These are phyloP conservation scores for Populus alba DNA, from an alignment of 345 rosid genomes.

Conservation along the genomic window DNA sequence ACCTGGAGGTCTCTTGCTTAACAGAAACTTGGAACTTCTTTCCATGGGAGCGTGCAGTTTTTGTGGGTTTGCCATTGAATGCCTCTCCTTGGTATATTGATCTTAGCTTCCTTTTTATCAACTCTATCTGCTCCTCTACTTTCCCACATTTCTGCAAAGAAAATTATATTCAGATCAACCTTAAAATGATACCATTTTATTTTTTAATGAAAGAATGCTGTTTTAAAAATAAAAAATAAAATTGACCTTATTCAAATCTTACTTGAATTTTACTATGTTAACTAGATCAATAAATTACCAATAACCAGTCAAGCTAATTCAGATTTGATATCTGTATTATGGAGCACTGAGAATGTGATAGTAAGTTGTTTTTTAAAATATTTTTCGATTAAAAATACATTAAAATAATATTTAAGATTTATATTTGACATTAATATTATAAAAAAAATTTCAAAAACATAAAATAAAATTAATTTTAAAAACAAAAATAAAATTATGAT, in stretches of 20 bases:
- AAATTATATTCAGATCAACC: background rate
- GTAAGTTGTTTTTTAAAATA: too few species aligned
- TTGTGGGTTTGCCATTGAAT: constrained; percentile 84
- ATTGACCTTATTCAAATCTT: too few species aligned
- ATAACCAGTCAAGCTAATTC: too few species aligned
- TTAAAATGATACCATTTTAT: background rate
- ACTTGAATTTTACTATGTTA: too few species aligned
- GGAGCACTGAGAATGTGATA: accelerated
- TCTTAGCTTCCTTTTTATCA: constrained; percentile 78
- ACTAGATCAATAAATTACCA: accelerated
- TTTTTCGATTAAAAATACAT: too few species aligned
- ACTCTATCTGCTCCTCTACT: constrained; percentile 73
- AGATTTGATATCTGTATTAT: too few species aligned
- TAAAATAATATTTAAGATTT: too few species aligned
- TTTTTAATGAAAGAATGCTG: background rate
- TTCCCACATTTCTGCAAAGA: constrained; percentile 73
- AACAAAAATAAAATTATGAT: too few species aligned
- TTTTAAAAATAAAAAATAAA: too few species aligned
- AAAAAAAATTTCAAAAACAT: too few species aligned
- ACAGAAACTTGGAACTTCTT: constrained; percentile 92
- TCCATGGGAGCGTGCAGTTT: constrained; percentile 94
- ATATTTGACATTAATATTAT: too few species aligned
- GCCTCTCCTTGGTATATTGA: constrained; percentile 78
- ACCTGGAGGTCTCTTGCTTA: constrained; percentile 77
- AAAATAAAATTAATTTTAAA: too few species aligned